Base-by-base conservation (phyloP, 225 moss, liverwort and hornwort genomes). In the Bryoerythrophyllum caledonicum region DNA sequence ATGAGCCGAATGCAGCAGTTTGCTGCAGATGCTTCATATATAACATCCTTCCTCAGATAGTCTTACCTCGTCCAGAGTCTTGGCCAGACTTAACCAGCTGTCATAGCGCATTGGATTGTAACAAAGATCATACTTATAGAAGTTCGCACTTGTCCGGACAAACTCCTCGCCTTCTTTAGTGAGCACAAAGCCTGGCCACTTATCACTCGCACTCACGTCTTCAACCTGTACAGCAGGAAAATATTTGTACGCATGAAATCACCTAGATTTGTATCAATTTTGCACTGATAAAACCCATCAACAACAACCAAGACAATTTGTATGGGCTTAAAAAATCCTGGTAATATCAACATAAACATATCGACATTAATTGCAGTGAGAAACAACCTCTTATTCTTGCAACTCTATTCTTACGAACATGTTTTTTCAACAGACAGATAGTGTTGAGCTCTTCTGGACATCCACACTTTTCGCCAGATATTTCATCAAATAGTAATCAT, bases 131-230 rank as follows among this genome's bases (percentile, higher is more conserved):
- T 94, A 94, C 80, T 94, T 94, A 55, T 93, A 87, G 57, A 93
- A 88, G 75, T 85, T 94, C 65, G 94, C 87, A 82, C 94, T 97
- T 41, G 92, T 92, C 76, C 91, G 89, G 21, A 97, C 92, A 82
- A 94, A 97, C 76, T 94, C 94, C 84, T 94, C 96, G 27, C 96
- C 96, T 81, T 97, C 96, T 74, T 87, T 93, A 6, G 94, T 93
- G 46, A 94, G 96, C 76, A 97, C 94, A 81, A 92, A 97, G 43
- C 96, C 96, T 60, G 94, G 90, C 92, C 91, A 97, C 79, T 94
- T 97, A 25, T 97, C 96, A 86, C 94, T 92, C 49, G 92, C 96
- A 86, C 88, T 97, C 77, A 90, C 92, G 73, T 97, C 96, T 79
- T 97, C 96, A 68, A 97, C 81, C 83, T 97, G 86, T 67, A 85